Percentiles rank a stretch among this genome's conserved stretches.
phyloP scores from a whole-genome alignment of 2,329 filamentous ascomycete species.

The Talaromyces sp. region DNA sequence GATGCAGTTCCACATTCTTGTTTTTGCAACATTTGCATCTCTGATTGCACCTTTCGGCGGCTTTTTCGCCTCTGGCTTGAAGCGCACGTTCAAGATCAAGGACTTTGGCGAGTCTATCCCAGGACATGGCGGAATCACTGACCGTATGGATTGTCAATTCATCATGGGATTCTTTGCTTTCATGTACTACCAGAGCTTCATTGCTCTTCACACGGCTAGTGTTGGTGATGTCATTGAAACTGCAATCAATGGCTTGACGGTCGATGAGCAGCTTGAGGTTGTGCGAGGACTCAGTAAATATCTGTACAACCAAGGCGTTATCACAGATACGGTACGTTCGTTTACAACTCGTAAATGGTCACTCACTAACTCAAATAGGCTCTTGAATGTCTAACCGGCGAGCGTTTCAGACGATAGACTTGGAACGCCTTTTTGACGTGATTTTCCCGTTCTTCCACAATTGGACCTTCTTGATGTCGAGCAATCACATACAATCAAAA shows the following conservation, averaged over 20 bases:
- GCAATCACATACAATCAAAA: neutral
- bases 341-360: neutral
- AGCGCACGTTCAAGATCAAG: constrained; percentile 99
- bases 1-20: constrained; percentile 88
- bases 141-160: constrained; percentile 99
- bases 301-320: constrained; percentile 60
- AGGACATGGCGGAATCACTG: constrained; percentile 95
- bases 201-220: constrained; percentile 79
- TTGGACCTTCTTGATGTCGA: neutral
- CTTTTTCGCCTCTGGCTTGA: constrained; percentile 96
- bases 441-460: neutral
- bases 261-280: constrained; percentile 85
- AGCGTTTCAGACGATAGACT: constrained; percentile 32
- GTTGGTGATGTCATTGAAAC: constrained; percentile 86
- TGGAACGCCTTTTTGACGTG: neutral
- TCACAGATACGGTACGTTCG: constrained; percentile 51
- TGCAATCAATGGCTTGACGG: constrained; percentile 81
- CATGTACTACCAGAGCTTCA: constrained; percentile 98
- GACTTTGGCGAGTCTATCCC: constrained; percentile 98
- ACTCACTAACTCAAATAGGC: constrained; percentile 29
- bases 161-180: constrained; percentile 99
- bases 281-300: constrained; percentile 62
- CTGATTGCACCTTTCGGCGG: constrained; percentile 96
- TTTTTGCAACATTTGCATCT: constrained; percentile 89
- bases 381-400: constrained; percentile 36